Base-by-base conservation (phyloP, 805 yeast genomes). In the Grigorovia yakushimaensis region DNA sequence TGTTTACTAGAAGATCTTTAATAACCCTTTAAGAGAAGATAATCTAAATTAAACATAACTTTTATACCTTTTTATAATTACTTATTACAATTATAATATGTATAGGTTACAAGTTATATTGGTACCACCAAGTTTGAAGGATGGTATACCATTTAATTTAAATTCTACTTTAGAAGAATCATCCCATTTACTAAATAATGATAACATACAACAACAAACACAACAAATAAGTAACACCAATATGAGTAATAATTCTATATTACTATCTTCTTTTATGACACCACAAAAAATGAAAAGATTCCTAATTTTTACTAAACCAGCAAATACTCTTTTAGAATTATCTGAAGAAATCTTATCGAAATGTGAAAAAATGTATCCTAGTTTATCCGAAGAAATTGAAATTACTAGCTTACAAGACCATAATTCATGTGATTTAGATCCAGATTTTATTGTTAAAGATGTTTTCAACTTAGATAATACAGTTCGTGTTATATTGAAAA, bases 371-470 rank as follows among this genome's bases (percentile, higher is more conserved):
- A 67, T 85, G 45, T 86, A 86, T 52, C 93, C 93, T 0, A 71
- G 71, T 20, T 40, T 62, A 39, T 80, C 75, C 43, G 77, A 73
- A 4, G 73, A 73, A 1, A 60, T 84, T 18, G 70, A 70, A 5
- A 76, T 86, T 39, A 65, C 73, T n/a, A 74, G 76, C 44, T 64
- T 86, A 5, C 94, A 85, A 58, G 91, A 85, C 61, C 63, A 62
- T 39, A 74, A 78, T 49, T 74, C 73, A 48, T 84, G 89, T 54
- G 95, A 86, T 59, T 66, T 86, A 48, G 95, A 86, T 61, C 89
- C 89, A 0, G 95, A 84, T 50, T 85, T 80, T 52, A 50, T 63
- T 2, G 82, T 80, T 0, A 73, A 73, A 9, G 86, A 84, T 54
- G 81, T 84, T 5, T 84, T 86, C 56, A 77, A 72, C 45, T 62